A percentile compares a stretch with the other conserved stretches of the same genome.
Conservation (phyloP, 2,329 filamentous ascomycete genomes). For the Monosporascus cannonballus region DNA sequence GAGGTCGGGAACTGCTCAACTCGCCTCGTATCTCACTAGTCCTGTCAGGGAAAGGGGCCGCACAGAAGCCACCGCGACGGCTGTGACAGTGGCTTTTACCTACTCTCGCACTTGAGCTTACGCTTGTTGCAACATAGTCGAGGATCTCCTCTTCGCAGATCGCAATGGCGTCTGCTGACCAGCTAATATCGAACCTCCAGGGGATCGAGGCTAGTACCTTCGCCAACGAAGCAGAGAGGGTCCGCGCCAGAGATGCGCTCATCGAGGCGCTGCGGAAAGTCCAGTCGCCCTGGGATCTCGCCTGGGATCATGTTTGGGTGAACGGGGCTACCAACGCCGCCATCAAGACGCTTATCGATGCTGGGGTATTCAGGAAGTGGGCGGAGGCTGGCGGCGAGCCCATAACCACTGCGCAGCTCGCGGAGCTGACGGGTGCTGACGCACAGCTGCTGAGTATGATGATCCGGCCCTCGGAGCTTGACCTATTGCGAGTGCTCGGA, state of each 20-base stretch:
- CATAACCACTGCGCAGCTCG: slow-evolving; percentile 25
- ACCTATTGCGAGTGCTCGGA: not conserved
- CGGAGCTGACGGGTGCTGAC: slow-evolving; percentile 27
- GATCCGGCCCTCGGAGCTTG: not conserved
- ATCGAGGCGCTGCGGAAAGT: slow-evolving; percentile 23
- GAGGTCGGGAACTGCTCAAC: too few relatives aligned
- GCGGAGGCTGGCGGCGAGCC: slow-evolving; percentile 21
- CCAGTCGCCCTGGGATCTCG: slow-evolving; percentile 31
- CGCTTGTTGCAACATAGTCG: too few relatives aligned
- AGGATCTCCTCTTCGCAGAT: not conserved
- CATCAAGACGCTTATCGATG: slow-evolving; percentile 32
- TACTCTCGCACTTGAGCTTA: too few relatives aligned
- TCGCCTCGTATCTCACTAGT: too few relatives aligned
- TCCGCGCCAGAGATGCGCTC: slow-evolving; percentile 20
- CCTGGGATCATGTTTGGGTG: slow-evolving; percentile 32
- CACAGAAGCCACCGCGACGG: not conserved
- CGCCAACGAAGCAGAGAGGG: slow-evolving; percentile 26
- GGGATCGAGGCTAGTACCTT: slow-evolving; percentile 23
- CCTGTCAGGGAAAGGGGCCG: too few relatives aligned
- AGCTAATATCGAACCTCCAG: slow-evolving; percentile 1
- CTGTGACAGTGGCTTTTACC: not conserved
- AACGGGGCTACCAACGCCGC: slow-evolving; percentile 26
- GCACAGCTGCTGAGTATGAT: slow-evolving; percentile 25
- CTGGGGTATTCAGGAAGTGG: slow-evolving; percentile 31
- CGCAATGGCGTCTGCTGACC: not conserved